A percentile compares a stretch with the other conserved stretches of the same genome.
Conservation (phyloP, 768 basidiomycete species). For the Boletus rubroflammeus region DNA sequence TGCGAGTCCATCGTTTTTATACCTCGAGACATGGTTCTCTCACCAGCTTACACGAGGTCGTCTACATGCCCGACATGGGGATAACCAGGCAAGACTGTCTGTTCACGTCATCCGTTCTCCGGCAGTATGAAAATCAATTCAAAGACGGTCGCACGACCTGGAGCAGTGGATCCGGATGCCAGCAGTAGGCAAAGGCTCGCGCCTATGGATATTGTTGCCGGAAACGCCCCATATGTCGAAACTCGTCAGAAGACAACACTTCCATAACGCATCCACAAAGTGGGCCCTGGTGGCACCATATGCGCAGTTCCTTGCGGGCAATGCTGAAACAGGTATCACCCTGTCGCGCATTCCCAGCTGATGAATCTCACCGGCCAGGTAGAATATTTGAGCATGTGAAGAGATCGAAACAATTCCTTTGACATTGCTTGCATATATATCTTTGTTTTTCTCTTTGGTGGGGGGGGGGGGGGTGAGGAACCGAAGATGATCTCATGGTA, state of each 20-base stretch:
- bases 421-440: conserved; percentile 9
- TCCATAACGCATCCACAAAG: conserved; percentile 31
- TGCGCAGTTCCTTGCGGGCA: background rate
- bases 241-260: conserved; percentile 28
- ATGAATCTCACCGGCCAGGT: conserved; percentile 17
- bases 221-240: conserved; percentile 29
- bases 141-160: conserved; percentile 28
- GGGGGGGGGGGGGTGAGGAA: background rate
- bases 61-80: conserved; percentile 23
- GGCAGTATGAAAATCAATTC: conserved; percentile 26
- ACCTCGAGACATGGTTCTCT: conserved; percentile 23
- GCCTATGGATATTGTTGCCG: conserved; percentile 17
- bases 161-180: conserved; percentile 21
- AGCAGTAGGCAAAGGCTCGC: conserved; percentile 5
- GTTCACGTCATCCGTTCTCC: conserved; percentile 29
- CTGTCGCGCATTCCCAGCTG: conserved; percentile 24
- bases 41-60: conserved; percentile 29
- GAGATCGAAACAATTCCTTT: conserved; percentile 8
- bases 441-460: background rate
- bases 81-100: conserved; percentile 16
- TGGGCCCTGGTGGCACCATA: conserved; percentile 7
- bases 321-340: conserved; percentile 31
- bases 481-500: background rate
- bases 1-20: conserved; percentile 25
- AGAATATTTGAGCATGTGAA: conserved; percentile 25